These are phyloP conservation scores for Metschnikowia anglica DNA, from an alignment of 805 yeast species.

Conservation along the genomic window DNA sequence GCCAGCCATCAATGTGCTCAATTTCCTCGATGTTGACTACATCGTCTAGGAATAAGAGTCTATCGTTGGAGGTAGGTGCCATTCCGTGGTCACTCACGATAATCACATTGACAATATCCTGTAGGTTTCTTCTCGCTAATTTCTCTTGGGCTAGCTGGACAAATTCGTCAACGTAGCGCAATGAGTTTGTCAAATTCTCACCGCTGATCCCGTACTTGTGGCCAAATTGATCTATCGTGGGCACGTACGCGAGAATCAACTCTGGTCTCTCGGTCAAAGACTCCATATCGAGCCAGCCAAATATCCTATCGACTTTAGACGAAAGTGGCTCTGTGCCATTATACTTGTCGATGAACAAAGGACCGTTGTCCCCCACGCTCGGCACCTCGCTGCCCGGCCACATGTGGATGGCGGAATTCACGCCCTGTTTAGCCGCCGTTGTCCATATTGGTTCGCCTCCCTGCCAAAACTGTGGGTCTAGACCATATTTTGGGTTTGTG, in stretches of 20 bases:
- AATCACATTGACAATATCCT: constrained; percentile 66
- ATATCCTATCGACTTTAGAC: constrained; percentile 55
- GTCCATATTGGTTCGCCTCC: constrained; percentile 91
- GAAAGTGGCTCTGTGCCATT: constrained; percentile 62
- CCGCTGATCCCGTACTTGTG: constrained; percentile 73
- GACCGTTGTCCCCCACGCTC: constrained; percentile 42
- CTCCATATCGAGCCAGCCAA: constrained; percentile 63
- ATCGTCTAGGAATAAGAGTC: constrained; percentile 74
- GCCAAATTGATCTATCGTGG: constrained; percentile 77
- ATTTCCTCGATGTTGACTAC: constrained; percentile 53
- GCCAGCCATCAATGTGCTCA: constrained; percentile 79
- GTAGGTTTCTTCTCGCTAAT: constrained; percentile 53
- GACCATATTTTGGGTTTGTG: constrained; percentile 52
- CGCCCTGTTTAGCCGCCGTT: constrained; percentile 63
- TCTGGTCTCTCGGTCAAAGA: constrained; percentile 63
- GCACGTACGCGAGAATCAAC: constrained; percentile 73
- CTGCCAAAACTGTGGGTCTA: constrained; percentile 65
- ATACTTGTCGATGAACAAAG: constrained; percentile 59
- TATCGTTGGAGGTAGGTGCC: constrained; percentile 77
- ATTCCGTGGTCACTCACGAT: constrained; percentile 91
- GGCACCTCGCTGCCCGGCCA: constrained; percentile 93
- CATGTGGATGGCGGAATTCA: constrained; percentile 81
- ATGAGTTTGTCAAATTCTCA: constrained; percentile 49
- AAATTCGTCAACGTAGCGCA: constrained; percentile 64
- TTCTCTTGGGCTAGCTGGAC: constrained; percentile 50